Evolutionary conservation across 2,329 filamentous ascomycete genomes (phyloP).

Genomic region (Colletotrichum cordylinicola): DNA sequence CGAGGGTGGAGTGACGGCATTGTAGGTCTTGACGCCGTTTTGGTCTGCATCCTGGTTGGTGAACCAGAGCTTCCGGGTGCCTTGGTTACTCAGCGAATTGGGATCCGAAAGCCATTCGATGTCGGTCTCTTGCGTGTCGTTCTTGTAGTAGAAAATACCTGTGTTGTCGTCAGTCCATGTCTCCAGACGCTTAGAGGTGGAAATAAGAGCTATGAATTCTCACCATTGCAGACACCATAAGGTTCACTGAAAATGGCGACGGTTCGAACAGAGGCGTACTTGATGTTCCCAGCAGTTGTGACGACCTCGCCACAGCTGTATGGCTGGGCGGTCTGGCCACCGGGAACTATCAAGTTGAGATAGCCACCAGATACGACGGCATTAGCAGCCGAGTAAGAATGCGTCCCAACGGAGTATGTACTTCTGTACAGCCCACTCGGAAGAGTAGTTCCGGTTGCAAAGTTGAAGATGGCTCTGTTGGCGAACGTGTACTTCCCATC

Average conservation of each 20-base stretch:
- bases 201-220: not conserved
- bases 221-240: conserved; percentile 36
- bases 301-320: conserved; percentile 29
- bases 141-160: conserved; percentile 36
- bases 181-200: accelerated
- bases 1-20: conserved; percentile 21
- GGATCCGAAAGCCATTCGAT: conserved; percentile 38
- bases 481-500: conserved; percentile 23
- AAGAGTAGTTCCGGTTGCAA: conserved; percentile 23
- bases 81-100: conserved; percentile 29
- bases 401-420: conserved; percentile 23
- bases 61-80: conserved; percentile 31
- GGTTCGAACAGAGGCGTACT: conserved; percentile 33
- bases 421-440: conserved; percentile 28
- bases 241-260: conserved; percentile 32
- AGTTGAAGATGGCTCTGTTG: conserved; percentile 28
- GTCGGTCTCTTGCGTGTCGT: conserved; percentile 32
- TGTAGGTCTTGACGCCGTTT: conserved; percentile 23
- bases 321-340: conserved; percentile 28
- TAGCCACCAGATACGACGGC: conserved; percentile 30
- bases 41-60: conserved; percentile 34
- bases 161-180: not conserved
- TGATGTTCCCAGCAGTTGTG: conserved; percentile 31
- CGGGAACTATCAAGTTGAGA: conserved; percentile 31
- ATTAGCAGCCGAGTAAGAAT: conserved; percentile 20